These are phyloP conservation scores for Crithidia mellificae DNA, from an alignment of 208 protist species.

Conservation along the genomic window DNA sequence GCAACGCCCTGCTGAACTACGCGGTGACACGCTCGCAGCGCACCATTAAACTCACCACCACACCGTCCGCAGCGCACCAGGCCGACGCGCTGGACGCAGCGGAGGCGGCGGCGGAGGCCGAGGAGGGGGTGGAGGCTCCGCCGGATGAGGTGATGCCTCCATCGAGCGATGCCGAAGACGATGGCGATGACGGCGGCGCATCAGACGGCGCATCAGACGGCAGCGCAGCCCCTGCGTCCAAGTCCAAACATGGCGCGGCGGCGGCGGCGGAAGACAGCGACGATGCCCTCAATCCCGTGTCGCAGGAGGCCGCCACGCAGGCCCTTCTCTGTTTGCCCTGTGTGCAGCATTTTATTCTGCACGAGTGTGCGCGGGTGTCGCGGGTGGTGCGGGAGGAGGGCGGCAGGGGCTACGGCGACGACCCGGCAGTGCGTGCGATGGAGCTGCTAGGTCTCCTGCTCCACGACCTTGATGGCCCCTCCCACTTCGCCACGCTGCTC, in stretches of 20 bases:
- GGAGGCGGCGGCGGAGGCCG: not conserved
- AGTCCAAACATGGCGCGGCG: not conserved
- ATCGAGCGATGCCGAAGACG: not conserved
- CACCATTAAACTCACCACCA: not conserved
- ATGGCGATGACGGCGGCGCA: too few species aligned
- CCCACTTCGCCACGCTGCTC: conserved; percentile 22
- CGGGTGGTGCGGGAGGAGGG: conserved; percentile 26
- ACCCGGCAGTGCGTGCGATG: conserved; percentile 12
- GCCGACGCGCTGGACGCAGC: not conserved
- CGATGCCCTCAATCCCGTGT: not conserved
- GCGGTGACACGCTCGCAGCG: not conserved
- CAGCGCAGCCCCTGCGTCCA: too few species aligned
- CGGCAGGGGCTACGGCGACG: conserved; percentile 16
- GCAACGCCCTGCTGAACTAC: conserved; percentile 6
- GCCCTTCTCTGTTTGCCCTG: conserved; percentile 29
- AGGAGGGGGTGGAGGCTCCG: not conserved
- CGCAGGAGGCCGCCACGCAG: not conserved
- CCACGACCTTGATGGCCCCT: conserved; percentile 9
- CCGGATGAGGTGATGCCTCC: not conserved
- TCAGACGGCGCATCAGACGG: too few species aligned
- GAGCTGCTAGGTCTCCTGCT: conserved; percentile 30
- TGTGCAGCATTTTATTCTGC: conserved; percentile 38
- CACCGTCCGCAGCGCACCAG: not conserved
- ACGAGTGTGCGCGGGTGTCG: conserved; percentile 38
- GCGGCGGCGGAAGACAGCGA: not conserved